Evolutionary conservation across 495 filamentous ascomycete species (phyloP).

Genomic region (Penicillium paxilli): DNA sequence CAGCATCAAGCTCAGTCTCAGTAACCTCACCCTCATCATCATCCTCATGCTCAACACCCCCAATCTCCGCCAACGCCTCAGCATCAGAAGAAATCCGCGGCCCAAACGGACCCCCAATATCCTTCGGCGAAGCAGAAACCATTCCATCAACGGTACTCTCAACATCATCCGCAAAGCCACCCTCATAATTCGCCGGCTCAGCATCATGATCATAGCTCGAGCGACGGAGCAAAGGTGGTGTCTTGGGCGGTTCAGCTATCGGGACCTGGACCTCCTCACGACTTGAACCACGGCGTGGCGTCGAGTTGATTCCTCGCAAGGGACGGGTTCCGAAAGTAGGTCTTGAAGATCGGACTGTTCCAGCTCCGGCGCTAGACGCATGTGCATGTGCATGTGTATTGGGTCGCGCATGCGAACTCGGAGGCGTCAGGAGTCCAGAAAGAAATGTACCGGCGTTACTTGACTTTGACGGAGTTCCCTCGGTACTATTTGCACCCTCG

Average conservation of each 20-base stretch:
- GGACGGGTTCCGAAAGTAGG: slow-evolving; percentile 46
- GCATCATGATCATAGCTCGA: slow-evolving; percentile 74
- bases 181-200: slow-evolving; percentile 44
- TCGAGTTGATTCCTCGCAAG: slow-evolving; percentile 32
- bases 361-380: not conserved
- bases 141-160: slow-evolving; percentile 44
- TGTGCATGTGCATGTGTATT: slow-evolving; percentile 36
- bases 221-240: slow-evolving; percentile 69
- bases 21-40: not conserved
- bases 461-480: slow-evolving; percentile 66
- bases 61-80: slow-evolving; percentile 5
- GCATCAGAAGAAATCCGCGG: slow-evolving; percentile 29
- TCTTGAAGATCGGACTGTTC: slow-evolving; percentile 36
- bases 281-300: slow-evolving; percentile 30
- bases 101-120: slow-evolving; percentile 36
- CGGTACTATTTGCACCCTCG: slow-evolving; percentile 40
- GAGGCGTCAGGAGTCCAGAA: slow-evolving; percentile 81
- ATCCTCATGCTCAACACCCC: not conserved
- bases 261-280: slow-evolving; percentile 36
- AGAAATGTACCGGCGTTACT: slow-evolving; percentile 55
- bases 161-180: slow-evolving; percentile 37
- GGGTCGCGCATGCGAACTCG: slow-evolving; percentile 64
- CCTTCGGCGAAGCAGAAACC: slow-evolving; percentile 39
- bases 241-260: slow-evolving; percentile 52
- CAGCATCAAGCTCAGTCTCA: not conserved